These are phyloP conservation scores for Arxiozyma heterogenica DNA, from an alignment of 1,139 yeast species.

Conservation along the genomic window DNA sequence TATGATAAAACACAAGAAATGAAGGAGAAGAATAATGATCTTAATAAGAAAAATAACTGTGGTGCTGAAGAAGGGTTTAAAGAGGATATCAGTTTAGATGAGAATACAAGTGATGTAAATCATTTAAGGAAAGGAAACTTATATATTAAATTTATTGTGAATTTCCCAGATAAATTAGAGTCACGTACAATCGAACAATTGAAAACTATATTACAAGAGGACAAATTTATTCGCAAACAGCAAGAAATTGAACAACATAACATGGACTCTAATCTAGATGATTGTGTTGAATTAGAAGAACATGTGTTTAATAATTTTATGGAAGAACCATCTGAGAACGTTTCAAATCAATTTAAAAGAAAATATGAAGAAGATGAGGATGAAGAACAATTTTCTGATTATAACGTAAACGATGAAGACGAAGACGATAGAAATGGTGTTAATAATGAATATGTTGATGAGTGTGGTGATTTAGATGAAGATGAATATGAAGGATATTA, in stretches of 20 bases:
- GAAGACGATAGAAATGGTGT: not conserved
- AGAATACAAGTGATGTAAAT: not conserved
- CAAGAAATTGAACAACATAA: conserved; percentile 7
- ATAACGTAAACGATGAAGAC: not conserved
- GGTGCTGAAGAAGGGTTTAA: not conserved
- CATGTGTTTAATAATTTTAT: conserved; percentile 16
- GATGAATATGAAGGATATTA: not conserved
- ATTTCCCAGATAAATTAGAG: conserved; percentile 18
- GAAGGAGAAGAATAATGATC: too few species aligned
- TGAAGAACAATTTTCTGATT: conserved; percentile 3
- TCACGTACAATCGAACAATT: conserved; percentile 17
- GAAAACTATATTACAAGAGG: conserved; percentile 12
- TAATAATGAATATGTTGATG: not conserved
- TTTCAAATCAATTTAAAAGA: not conserved
- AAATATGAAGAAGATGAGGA: conserved; percentile 3
- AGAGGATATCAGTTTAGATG: not conserved
- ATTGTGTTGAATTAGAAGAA: conserved; percentile 20
- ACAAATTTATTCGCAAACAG: conserved; percentile 12
- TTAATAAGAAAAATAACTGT: not conserved
- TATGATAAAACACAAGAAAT: conserved; percentile 6
- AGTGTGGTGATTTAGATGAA: not conserved
- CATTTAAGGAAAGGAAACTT: conserved; percentile 18
- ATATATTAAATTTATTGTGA: conserved; percentile 21
- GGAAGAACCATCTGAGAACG: not conserved
- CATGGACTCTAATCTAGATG: conserved; percentile 11